Percentiles rank a stretch among this genome's conserved stretches.
Conservation (phyloP, 495 filamentous ascomycete genomes). For the Podospora bellae-mahoneyi region DNA sequence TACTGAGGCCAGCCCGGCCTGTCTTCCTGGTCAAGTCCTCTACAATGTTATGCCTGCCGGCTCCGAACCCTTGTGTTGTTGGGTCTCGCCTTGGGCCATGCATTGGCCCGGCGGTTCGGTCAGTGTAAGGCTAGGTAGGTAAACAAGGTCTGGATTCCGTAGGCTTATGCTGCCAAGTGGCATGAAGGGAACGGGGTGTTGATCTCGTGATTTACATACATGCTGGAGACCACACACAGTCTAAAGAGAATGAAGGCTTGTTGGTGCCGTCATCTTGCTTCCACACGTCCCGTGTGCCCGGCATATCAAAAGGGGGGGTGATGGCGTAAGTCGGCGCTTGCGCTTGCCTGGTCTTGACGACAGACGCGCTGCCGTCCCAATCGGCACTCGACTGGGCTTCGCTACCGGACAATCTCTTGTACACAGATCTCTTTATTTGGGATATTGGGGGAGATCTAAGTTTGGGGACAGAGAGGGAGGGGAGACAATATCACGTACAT, state of each 20-base stretch:
- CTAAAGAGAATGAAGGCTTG: background rate
- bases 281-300: background rate
- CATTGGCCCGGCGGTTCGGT: background rate
- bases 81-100: background rate
- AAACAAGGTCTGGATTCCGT: background rate
- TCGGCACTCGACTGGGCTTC: background rate
- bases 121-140: background rate
- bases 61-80: background rate
- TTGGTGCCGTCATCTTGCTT: background rate
- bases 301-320: background rate
- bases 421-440: conserved; percentile 1
- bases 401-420: background rate
- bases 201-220: background rate
- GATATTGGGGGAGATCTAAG: background rate
- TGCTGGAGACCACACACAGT: background rate
- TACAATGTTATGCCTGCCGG: background rate
- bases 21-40: background rate
- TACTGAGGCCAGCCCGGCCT: background rate
- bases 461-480: background rate
- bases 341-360: background rate
- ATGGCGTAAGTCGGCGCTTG: background rate
- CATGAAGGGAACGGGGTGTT: background rate
- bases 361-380: background rate
- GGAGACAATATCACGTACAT: background rate
- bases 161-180: background rate